A percentile compares a stretch with the other conserved stretches of the same genome.
phyloP scores from a whole-genome alignment of 495 filamentous ascomycete species.

The Lasiosphaeria ovina region DNA sequence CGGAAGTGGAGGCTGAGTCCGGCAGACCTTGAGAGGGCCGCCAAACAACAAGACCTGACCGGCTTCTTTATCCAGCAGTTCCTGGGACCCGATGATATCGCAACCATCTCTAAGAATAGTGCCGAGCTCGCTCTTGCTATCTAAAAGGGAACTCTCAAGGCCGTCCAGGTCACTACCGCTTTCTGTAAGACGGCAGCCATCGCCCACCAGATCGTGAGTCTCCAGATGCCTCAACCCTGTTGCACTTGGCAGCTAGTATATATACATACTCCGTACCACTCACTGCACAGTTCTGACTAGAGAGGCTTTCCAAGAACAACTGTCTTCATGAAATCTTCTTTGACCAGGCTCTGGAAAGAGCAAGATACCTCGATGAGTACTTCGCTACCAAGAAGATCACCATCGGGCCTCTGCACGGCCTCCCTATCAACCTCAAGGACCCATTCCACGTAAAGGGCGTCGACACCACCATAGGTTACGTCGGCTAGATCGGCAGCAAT shows the following conservation, averaged over 20 bases:
- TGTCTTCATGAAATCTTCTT: slow-evolving; percentile 70
- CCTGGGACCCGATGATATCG: slow-evolving; percentile 19
- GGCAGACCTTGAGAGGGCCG: slow-evolving; percentile 17
- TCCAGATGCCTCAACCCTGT: not conserved
- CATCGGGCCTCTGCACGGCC: slow-evolving; percentile 63
- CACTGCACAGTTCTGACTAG: not conserved
- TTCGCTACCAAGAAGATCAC: slow-evolving; percentile 45
- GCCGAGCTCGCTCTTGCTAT: slow-evolving; percentile 24
- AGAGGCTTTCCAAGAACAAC: slow-evolving; percentile 34
- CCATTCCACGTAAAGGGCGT: slow-evolving; percentile 60
- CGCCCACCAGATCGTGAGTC: slow-evolving; percentile 44
- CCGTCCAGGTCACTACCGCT: not conserved
- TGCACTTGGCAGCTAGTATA: too few species aligned
- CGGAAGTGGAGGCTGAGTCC: slow-evolving; percentile 27
- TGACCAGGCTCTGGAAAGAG: slow-evolving; percentile 55
- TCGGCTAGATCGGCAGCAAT: slow-evolving; percentile 40
- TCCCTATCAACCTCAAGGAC: slow-evolving; percentile 67
- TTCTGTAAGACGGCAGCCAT: not conserved
- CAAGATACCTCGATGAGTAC: slow-evolving; percentile 56
- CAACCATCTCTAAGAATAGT: slow-evolving; percentile 21
- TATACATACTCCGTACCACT: not conserved
- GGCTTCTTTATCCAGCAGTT: slow-evolving; percentile 32
- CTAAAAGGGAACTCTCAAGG: slow-evolving; percentile 3
- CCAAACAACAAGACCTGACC: slow-evolving; percentile 25
- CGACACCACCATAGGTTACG: slow-evolving; percentile 43